Evolutionary conservation across 371 early-diverging fungal genomes (phyloP), one percentile per base, ranked within the genome.

Genomic region (Rhizopus sp.): DNA sequence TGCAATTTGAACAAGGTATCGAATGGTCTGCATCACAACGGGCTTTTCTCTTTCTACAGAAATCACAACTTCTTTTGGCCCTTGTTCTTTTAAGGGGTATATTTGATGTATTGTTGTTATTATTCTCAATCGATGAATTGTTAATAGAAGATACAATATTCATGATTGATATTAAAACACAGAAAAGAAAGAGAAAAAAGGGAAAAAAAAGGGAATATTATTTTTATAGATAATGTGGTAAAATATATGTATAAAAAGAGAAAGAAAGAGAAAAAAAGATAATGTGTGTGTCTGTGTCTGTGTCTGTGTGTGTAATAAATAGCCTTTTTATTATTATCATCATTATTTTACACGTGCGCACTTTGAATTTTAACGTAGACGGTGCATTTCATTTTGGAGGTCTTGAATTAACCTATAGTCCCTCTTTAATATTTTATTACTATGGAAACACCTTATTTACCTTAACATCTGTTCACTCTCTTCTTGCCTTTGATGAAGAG

Each of bases 31-130:
- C 80, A 59, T 80, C 75, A 56, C 80, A 80, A 7, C 73, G 65
- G 41, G 77, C 70, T 54, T 80, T 80, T 8, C 77, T 68, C 55
- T 77, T 75, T 42, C 80, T 57, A 53, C 80, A 80, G 58, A 77
- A 77, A 55, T 80, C 80, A 62, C 80, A 80, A 46, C 80, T 80
- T 15, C 80, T 55, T 64, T 80, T 80, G 3, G 80, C 80, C 35
- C 80, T 63, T 23, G 77, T 77, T 16, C 80, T 58, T 59, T 80
- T 80, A 15, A 77, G 50, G 29, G 66, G 69, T 34, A 60, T 60
- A 12, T 52, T 42, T 6, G 57, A 37, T 10, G 57, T 23, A 16
- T 41, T 52, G 35, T 42, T 55, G 17, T 50, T 15, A 29, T 45
- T 45, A 39, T 66, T 39, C 55, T 23, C 23, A 23, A 51, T 59